phyloP scores from a whole-genome alignment of 73 alveolate species.

The Paramecium bursaria region DNA sequence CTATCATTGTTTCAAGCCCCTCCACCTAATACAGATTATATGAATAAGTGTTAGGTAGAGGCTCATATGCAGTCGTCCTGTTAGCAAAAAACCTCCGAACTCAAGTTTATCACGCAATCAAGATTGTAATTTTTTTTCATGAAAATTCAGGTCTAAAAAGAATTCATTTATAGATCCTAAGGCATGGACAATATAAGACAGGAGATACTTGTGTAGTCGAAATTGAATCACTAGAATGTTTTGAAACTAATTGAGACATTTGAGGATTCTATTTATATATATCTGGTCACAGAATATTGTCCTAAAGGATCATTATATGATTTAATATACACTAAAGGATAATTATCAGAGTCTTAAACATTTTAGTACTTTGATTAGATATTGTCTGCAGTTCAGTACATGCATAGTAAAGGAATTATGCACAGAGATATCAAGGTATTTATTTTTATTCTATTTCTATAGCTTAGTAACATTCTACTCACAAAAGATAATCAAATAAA shows the following conservation, averaged over 20 bases:
- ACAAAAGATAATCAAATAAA: not conserved
- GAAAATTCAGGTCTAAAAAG: not conserved
- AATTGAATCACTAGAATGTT: slow-evolving; percentile 18
- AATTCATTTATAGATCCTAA: not conserved
- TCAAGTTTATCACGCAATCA: slow-evolving; percentile 17
- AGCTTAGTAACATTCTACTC: slow-evolving; percentile 26
- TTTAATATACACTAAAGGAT: not conserved
- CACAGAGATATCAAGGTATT: slow-evolving; percentile 52
- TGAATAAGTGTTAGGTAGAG: slow-evolving; percentile 35
- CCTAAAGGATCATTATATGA: not conserved
- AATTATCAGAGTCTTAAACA: slow-evolving; percentile 13
- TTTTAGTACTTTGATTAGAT: slow-evolving; percentile 35
- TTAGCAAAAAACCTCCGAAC: not conserved
- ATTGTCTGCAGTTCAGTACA: slow-evolving; percentile 10
- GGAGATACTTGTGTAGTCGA: slow-evolving; percentile 14
- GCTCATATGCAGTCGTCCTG: slow-evolving; percentile 51
- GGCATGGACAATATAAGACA: slow-evolving; percentile 45
- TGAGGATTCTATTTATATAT: slow-evolving; percentile 44
- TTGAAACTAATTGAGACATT: slow-evolving; percentile 18
- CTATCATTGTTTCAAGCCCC: slow-evolving; percentile 5
- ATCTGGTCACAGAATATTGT: slow-evolving; percentile 32
- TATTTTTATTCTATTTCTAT: not conserved
- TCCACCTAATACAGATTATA: slow-evolving; percentile 4
- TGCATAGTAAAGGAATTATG: slow-evolving; percentile 41
- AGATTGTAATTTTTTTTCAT: slow-evolving; percentile 7